A percentile compares a stretch with the other conserved stretches of the same genome.
Conservation (phyloP, 352 stramenopile genomes). For the Globisporangium canariense region DNA sequence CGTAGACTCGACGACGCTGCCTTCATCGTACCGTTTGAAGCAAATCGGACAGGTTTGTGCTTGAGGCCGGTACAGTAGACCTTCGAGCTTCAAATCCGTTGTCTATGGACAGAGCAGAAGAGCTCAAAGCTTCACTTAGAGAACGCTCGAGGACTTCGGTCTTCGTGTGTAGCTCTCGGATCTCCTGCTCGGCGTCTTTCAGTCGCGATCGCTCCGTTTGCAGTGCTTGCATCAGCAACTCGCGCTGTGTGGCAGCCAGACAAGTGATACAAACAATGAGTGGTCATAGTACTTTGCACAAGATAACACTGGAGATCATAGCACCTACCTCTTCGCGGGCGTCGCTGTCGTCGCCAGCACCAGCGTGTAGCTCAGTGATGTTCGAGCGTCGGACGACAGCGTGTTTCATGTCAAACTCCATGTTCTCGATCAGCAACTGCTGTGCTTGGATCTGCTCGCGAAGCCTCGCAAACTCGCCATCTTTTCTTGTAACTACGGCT, state of each 20-base stretch:
- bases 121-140: background rate
- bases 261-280: background rate
- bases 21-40: background rate
- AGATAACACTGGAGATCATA: too few relatives aligned
- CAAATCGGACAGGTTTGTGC: background rate
- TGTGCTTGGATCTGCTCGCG: slow-evolving; percentile 58
- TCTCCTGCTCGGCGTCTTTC: slow-evolving; percentile 10
- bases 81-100: background rate
- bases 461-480: slow-evolving; percentile 35
- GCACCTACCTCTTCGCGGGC: slow-evolving; percentile 51
- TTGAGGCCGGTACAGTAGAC: background rate
- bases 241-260: slow-evolving; percentile 7
- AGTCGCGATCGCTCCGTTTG: slow-evolving; percentile 13
- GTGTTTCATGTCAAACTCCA: slow-evolving; percentile 39
- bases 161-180: slow-evolving; percentile 13
- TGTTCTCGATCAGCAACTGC: slow-evolving; percentile 55
- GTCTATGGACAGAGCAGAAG: background rate
- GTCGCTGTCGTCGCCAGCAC: slow-evolving; percentile 15
- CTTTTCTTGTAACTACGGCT: slow-evolving; percentile 40
- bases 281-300: too few relatives aligned
- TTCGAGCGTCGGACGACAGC: background rate
- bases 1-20: background rate
- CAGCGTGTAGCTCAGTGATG: background rate
- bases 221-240: slow-evolving; percentile 20
- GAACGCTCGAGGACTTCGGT: slow-evolving; percentile 7